Base-by-base conservation (phyloP, 176 grass and related monocot genomes). In the Paspalum vaginatum region DNA sequence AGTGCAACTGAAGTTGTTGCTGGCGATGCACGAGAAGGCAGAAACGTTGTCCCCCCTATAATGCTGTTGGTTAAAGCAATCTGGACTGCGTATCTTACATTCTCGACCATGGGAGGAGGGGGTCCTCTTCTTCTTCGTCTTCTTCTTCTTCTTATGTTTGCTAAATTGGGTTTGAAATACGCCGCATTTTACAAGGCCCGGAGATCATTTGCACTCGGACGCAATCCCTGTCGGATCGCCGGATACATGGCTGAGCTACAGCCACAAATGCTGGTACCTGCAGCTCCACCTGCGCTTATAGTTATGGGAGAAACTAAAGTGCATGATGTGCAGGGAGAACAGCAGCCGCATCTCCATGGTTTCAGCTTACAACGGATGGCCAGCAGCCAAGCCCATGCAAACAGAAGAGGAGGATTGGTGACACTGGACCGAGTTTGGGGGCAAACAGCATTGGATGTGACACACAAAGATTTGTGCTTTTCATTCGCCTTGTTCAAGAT, bases 401-500 rank as follows among this genome's bases (percentile, higher is more conserved):
- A 3, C 0, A 40, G 0, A 2, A 8, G 2, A 7, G 24, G 1
- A 2, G 38, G 2, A 0, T 27, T 83, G 9, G 60, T 83, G 7
- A 66, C 70, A 2, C 0, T 83, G 8, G 70, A 83, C 1, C 7
- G 13, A 56, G 48, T 75, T 54, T 75, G 32, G 60, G 6, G 10
- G 16, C 9, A 21, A 5, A 7, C 56, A 9, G 37, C 44, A 5
- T 11, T 11, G 8, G 2, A 9, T 8, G 1, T 11, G 0, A 3
- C 1, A 56, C 12, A 3, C 8, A 72, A 51, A 40, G 67, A 82
- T 17, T 0, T 63, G 15, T 73, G 68, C 20, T 18, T 42, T 0
- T 52, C 79, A 0, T 82, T 72, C 0, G n/a, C 78, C 18, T 32
- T 80, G 65, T 58, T 68, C 45, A 78, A 78, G 47, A 3, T 79